phyloP scores from a whole-genome alignment of 2,329 filamentous ascomycete species.

The Pseudodiploospora longispora region DNA sequence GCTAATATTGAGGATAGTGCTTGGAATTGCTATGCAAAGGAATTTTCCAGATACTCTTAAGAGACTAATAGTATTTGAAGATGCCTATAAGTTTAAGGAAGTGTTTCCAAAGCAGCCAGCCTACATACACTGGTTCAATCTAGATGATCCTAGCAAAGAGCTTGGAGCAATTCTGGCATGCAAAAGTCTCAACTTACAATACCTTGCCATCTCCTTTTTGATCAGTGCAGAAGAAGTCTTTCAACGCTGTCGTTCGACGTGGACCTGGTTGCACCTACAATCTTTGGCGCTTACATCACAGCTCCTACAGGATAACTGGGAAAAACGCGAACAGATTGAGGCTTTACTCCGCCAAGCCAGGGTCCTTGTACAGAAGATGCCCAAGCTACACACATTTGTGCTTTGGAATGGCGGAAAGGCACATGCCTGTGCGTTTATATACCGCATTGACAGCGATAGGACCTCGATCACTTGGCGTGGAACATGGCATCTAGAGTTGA shows the following conservation, averaged over 20 bases:
- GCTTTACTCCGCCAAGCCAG: slow-evolving; percentile 18
- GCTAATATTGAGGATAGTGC: slow-evolving; percentile 8
- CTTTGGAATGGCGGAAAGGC: slow-evolving; percentile 24
- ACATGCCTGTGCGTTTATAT: slow-evolving; percentile 26
- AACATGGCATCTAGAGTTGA: slow-evolving; percentile 22
- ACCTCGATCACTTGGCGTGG: slow-evolving; percentile 23
- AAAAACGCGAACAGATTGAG: slow-evolving; percentile 11
- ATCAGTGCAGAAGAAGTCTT: slow-evolving; percentile 20
- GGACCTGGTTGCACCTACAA: slow-evolving; percentile 17
- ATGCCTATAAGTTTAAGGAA: slow-evolving; percentile 15
- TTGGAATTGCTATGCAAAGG: slow-evolving; percentile 1
- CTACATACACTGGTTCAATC: slow-evolving; percentile 2
- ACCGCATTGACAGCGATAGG: slow-evolving; percentile 13
- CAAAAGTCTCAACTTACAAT: slow-evolving; percentile 17
- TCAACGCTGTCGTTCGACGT: not conserved
- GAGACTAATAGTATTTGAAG: slow-evolving; percentile 19
- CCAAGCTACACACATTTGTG: slow-evolving; percentile 21
- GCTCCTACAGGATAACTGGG: slow-evolving; percentile 12
- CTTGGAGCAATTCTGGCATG: not conserved
- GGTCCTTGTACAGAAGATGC: slow-evolving; percentile 18
- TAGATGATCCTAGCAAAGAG: slow-evolving; percentile 4
- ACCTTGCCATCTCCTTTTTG: slow-evolving; percentile 21
- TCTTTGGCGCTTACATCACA: slow-evolving; percentile 25
- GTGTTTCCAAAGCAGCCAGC: slow-evolving; percentile 1
- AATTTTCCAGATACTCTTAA: slow-evolving; percentile 17